Evolutionary conservation across 345 rosid genomes (phyloP).

Genomic region (Dimocarpus longan): DNA sequence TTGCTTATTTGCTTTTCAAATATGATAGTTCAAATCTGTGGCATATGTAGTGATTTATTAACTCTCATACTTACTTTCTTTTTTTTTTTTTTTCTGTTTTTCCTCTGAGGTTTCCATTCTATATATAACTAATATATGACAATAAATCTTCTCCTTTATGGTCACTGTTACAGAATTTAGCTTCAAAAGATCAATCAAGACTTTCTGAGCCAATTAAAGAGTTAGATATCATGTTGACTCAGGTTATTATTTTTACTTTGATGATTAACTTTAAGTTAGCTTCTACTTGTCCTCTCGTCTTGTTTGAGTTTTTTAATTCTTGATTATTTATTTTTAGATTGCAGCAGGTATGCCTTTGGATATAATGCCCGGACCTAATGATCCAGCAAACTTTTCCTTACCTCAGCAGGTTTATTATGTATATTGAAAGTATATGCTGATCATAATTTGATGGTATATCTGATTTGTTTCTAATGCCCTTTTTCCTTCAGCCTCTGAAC

Average conservation of each 20-base stretch:
- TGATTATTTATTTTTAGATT: conserved; percentile 49
- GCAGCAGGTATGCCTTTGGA: conserved; percentile 90
- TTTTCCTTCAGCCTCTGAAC: conserved; percentile 72
- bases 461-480: conserved; percentile 19
- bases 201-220: conserved; percentile 80
- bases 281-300: conserved; percentile 5
- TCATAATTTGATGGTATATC: not conserved
- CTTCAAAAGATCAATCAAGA: conserved; percentile 79
- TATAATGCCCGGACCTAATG: conserved; percentile 92
- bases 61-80: not conserved
- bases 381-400: conserved; percentile 90
- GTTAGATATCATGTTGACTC: conserved; percentile 81
- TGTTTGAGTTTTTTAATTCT: conserved; percentile 17
- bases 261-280: conserved; percentile 13
- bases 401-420: conserved; percentile 82
- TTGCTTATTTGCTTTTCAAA: not conserved
- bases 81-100: too few relatives aligned
- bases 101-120: not conserved
- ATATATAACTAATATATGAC: not conserved
- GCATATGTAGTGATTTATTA: not conserved
- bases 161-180: conserved; percentile 57
- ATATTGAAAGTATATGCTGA: not conserved
- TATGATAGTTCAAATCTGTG: not conserved
- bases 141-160: conserved; percentile 24
- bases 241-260: conserved; percentile 50